Evolutionary conservation across 208 protist species (phyloP).

Genomic region (Blastocrithidia nonstop): DNA sequence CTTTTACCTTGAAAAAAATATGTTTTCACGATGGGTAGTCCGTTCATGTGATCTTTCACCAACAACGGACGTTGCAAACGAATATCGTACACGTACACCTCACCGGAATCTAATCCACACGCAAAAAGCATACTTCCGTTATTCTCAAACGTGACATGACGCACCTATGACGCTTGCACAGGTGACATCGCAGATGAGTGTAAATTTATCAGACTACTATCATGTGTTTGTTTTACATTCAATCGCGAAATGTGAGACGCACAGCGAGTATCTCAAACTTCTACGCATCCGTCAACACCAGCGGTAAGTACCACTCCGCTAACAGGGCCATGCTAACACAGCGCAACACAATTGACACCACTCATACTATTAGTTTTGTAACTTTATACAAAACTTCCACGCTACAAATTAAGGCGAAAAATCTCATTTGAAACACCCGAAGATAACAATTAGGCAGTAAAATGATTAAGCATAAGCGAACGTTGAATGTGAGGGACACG

Average conservation of each 20-base stretch:
- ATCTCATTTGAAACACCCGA: constrained; percentile 59
- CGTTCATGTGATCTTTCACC: constrained; percentile 94
- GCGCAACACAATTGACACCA: constrained; percentile 56
- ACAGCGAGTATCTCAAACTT: constrained; percentile 68
- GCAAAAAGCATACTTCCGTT: constrained; percentile 48
- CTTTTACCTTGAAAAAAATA: constrained; percentile 82
- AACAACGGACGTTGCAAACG: constrained; percentile 72
- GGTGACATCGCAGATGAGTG: constrained; percentile 11
- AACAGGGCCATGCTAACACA: constrained; percentile 35
- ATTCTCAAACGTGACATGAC: constrained; percentile 43
- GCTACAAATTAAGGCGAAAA: constrained; percentile 71
- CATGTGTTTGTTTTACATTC: constrained; percentile 15
- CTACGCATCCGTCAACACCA: constrained; percentile 54
- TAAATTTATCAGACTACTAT: no score
- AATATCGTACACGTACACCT: constrained; percentile 80
- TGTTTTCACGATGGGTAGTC: constrained; percentile 86
- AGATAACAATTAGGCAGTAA: constrained; percentile 59
- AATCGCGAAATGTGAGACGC: constrained; percentile 25
- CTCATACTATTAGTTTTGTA: constrained; percentile 42
- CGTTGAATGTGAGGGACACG: constrained; percentile 76
- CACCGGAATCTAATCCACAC: constrained; percentile 60
- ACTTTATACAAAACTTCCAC: constrained; percentile 64
- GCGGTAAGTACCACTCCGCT: constrained; percentile 52
- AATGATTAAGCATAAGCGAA: constrained; percentile 52
- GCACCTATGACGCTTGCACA: constrained; percentile 27